These are phyloP conservation scores for Magnaporthales sp. DNA, from an alignment of 2,329 filamentous ascomycete genomes.

Conservation along the genomic window DNA sequence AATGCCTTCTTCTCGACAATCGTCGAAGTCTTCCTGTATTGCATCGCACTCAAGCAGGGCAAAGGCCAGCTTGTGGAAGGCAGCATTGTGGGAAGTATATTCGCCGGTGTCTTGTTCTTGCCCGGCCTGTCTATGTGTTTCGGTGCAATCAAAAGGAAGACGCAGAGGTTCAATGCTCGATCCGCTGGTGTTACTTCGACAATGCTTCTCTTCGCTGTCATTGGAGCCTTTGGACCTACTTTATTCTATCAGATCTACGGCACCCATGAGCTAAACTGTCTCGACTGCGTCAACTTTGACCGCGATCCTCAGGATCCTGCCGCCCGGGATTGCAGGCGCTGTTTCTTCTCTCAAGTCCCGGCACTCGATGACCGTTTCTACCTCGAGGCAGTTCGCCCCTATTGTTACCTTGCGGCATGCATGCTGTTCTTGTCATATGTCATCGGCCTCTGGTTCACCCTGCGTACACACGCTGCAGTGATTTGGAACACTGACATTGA, in stretches of 20 bases:
- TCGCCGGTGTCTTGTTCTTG: slow-evolving; percentile 89
- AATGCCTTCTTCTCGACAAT: slow-evolving; percentile 98
- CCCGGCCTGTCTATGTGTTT: slow-evolving; percentile 98
- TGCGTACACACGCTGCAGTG: slow-evolving; percentile 89
- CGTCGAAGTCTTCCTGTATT: slow-evolving; percentile 96
- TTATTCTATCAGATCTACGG: slow-evolving; percentile 99
- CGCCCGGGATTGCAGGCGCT: slow-evolving; percentile 74
- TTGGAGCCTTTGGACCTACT: slow-evolving; percentile 90
- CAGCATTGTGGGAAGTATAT: slow-evolving; percentile 95
- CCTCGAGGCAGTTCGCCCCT: slow-evolving; percentile 80
- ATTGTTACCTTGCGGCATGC: slow-evolving; percentile 79
- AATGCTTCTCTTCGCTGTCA: slow-evolving; percentile 93
- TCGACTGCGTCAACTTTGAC: slow-evolving; percentile 45
- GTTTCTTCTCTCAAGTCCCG: slow-evolving; percentile 85
- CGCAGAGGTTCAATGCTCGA: slow-evolving; percentile 93
- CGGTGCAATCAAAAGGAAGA: slow-evolving; percentile 94
- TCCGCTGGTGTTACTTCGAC: slow-evolving; percentile 96
- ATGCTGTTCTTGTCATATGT: slow-evolving; percentile 88
- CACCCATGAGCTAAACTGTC: slow-evolving; percentile 89
- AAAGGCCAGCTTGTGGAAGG: slow-evolving; percentile 92
- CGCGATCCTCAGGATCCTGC: slow-evolving; percentile 14
- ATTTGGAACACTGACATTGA: slow-evolving; percentile 88
- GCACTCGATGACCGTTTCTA: slow-evolving; percentile 84
- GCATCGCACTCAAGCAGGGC: slow-evolving; percentile 83
- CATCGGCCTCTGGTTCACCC: slow-evolving; percentile 89